phyloP scores from a whole-genome alignment of 2,329 filamentous ascomycete genomes.

The Fusarium dlaminii region DNA sequence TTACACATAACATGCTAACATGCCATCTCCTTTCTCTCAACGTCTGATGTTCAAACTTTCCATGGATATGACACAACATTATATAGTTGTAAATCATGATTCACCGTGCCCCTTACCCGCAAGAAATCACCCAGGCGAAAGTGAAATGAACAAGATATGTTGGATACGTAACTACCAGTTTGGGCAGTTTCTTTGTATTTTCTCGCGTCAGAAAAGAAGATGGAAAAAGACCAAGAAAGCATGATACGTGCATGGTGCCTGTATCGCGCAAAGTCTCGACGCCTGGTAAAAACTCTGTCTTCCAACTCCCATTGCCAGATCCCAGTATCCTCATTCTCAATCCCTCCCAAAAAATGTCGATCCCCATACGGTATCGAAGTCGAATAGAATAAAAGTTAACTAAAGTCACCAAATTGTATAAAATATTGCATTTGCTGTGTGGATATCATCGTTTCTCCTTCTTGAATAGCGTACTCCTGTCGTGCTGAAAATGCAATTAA shows the following conservation, averaged over 20 bases:
- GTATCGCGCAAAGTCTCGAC: conserved; percentile 36
- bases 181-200: conserved; percentile 27
- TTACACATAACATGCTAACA: conserved; percentile 11
- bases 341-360: conserved; percentile 33
- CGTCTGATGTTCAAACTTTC: not conserved
- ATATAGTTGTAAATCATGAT: too few species aligned
- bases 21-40: not conserved
- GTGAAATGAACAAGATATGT: not conserved
- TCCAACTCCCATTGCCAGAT: conserved; percentile 46
- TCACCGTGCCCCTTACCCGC: not conserved
- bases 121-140: not conserved
- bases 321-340: conserved; percentile 34
- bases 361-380: conserved; percentile 23
- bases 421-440: conserved; percentile 32
- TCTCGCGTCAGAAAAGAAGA: conserved; percentile 24
- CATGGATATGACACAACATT: not conserved
- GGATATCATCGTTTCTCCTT: conserved; percentile 26
- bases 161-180: conserved; percentile 6
- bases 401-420: conserved; percentile 28
- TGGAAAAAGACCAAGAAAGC: conserved; percentile 25
- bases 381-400: conserved; percentile 36
- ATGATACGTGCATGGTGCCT: conserved; percentile 33
- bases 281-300: conserved; percentile 41
- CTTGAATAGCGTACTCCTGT: not conserved
- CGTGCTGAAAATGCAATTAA: conserved; percentile 23